Base-by-base conservation (phyloP, 2,329 filamentous ascomycete genomes). In the Ophiostoma pallidulum region DNA sequence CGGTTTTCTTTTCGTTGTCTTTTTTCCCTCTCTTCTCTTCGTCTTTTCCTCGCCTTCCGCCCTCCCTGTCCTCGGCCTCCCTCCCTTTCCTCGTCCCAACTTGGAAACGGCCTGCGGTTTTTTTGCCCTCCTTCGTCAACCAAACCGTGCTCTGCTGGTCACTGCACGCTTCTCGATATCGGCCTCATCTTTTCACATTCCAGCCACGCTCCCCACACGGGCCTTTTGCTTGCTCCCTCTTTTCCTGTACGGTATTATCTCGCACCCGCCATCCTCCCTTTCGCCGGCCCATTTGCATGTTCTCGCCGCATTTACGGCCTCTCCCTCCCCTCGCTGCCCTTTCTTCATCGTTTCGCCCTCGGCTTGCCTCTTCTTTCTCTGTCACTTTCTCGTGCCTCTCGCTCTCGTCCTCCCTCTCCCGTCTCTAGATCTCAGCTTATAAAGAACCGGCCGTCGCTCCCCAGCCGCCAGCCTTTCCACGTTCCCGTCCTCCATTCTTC, bases 241-340 rank as follows among this genome's bases (percentile, higher is more conserved):
- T n/a, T 28, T 28, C 10, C 24, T 28, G 24, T 28, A 28, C 24
- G 24, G n/a, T n/a, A n/a, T n/a, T 26, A 13, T 26, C 22, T 20
- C 13, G 7, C 26, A 12, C 26, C 9, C 13, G 9, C 16, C 22
- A 22, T 16, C 8, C 38, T 16, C 38, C 8, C 53, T 51, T 45
- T 49, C 49, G 50, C 53, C 52, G 46, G 51, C 36, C 46, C 45
- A 51, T n/a, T 31, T 50, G 43, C 35, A 39, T 53, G 49, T 51
- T 47, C 16, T 36, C 41, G 19, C 8, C 19, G 32, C 43, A 28
- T 29, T 16, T 45, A 9, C 20, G 32, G 41, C 20, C 32, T 14
- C 42, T 45, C 42, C 29, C 29, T 44, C 22, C 42, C 26, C 20
- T 10, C 16, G 31, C n/a, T 22, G 8, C 18, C 13, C 2, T 9